Conservation (phyloP, 75 land plant genomes). For the Pinus albicaulis region DNA sequence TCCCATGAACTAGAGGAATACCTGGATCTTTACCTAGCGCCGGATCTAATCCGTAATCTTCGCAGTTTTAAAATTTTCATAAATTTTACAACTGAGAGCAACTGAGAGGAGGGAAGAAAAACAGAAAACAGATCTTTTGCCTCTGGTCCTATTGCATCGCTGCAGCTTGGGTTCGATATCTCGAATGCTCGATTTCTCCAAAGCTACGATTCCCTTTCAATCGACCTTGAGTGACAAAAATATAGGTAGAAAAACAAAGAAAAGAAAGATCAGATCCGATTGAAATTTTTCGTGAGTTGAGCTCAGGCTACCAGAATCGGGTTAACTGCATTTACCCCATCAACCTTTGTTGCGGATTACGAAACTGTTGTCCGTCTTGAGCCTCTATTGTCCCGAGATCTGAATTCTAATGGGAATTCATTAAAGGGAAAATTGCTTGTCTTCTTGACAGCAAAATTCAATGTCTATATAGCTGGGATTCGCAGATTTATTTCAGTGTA, state of each 20-base stretch:
- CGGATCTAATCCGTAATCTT: too few species aligned
- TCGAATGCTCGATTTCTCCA: too few species aligned
- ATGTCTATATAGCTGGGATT: too few species aligned
- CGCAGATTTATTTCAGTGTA: too few species aligned
- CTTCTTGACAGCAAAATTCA: too few species aligned
- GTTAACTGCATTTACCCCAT: conserved; percentile 7
- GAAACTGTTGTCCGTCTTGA: not conserved
- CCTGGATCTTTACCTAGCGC: too few species aligned
- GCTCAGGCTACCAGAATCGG: too few species aligned
- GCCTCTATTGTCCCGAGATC: conserved; percentile 4
- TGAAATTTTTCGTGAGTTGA: not conserved
- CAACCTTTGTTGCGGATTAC: conserved; percentile 6
- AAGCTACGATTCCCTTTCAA: not conserved
- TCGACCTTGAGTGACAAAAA: not conserved
- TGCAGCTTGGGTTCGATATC: too few species aligned
- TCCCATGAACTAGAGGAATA: too few species aligned
- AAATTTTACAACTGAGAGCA: too few species aligned
- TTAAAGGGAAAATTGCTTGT: too few species aligned
- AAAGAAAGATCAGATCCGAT: not conserved
- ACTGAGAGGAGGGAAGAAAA: not conserved
- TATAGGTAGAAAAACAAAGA: not conserved
- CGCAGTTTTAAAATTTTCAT: too few species aligned
- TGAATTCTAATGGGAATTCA: not conserved
- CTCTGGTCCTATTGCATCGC: conserved; percentile 6
- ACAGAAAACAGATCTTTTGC: not conserved